Evolutionary conservation across 1,139 yeast genomes (phyloP).

Genomic region (Hyphopichia pseudoburtonii): DNA sequence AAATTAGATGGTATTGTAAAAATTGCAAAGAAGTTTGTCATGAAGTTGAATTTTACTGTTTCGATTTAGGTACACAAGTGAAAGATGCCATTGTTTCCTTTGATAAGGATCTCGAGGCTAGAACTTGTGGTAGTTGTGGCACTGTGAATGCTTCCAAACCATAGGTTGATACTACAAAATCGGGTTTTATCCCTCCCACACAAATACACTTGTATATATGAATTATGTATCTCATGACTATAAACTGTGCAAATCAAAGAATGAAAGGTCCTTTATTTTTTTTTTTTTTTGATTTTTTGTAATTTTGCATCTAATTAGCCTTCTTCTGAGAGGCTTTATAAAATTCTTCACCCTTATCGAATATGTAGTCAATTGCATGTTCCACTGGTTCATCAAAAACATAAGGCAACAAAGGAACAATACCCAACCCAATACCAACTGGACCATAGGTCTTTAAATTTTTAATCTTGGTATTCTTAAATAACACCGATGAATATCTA

Average conservation of each 20-base stretch:
- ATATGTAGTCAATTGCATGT: conserved; percentile 60
- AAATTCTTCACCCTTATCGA: conserved; percentile 55
- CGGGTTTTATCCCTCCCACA: no score
- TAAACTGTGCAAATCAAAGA: no score
- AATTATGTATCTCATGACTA: no score
- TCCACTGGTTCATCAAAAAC: conserved; percentile 85
- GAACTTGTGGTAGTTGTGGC: conserved; percentile 78
- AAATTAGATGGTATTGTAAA: conserved; percentile 83
- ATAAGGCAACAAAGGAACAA: conserved; percentile 78
- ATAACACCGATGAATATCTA: conserved; percentile 60
- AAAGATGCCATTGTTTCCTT: conserved; percentile 76
- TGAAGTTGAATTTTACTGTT: conserved; percentile 71
- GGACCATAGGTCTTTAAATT: conserved; percentile 67
- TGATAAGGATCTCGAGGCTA: conserved; percentile 58
- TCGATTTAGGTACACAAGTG: conserved; percentile 87
- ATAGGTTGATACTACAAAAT: conserved; percentile 16
- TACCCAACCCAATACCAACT: conserved; percentile 70
- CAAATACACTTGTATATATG: no score
- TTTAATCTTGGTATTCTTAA: conserved; percentile 44
- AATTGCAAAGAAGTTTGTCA: conserved; percentile 64
- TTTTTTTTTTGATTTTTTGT: no score
- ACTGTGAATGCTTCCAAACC: conserved; percentile 66
- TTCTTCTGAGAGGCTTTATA: conserved; percentile 14
- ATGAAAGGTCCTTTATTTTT: no score
- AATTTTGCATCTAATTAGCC: background rate